phyloP scores from a whole-genome alignment of 2,329 filamentous ascomycete genomes.

The Grosmannia serpens region DNA sequence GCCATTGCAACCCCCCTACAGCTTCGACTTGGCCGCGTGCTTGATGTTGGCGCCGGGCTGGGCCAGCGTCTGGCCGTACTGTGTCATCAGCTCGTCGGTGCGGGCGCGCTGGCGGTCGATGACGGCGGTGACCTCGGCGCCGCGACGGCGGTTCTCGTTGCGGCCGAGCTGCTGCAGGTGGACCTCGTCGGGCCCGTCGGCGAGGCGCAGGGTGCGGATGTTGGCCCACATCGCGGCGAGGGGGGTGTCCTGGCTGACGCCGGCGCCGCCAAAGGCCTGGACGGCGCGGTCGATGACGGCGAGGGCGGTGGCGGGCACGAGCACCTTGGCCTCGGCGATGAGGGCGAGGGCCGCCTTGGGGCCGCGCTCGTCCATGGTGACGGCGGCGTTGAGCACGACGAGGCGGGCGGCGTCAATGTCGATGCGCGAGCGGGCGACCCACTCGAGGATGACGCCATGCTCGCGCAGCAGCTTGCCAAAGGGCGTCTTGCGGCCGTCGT shows the following conservation, averaged over 20 bases:
- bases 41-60: slow-evolving; percentile 41
- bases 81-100: slow-evolving; percentile 52
- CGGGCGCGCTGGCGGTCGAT: slow-evolving; percentile 54
- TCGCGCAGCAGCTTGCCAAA: slow-evolving; percentile 80
- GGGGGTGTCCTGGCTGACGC: slow-evolving; percentile 89
- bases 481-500: slow-evolving; percentile 80
- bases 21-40: slow-evolving; percentile 25
- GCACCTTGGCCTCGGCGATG: slow-evolving; percentile 90
- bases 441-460: slow-evolving; percentile 91
- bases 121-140: slow-evolving; percentile 45
- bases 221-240: slow-evolving; percentile 73
- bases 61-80: slow-evolving; percentile 35
- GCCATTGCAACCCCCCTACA: slow-evolving; percentile 22
- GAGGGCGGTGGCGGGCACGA: slow-evolving; percentile 72
- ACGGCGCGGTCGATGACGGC: slow-evolving; percentile 89
- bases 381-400: slow-evolving; percentile 84
- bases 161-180: slow-evolving; percentile 71
- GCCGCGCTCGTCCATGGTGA: slow-evolving; percentile 82
- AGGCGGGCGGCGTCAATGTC: slow-evolving; percentile 90
- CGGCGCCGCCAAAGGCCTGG: slow-evolving; percentile 82
- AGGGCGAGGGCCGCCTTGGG: slow-evolving; percentile 85
- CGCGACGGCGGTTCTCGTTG: slow-evolving; percentile 68
- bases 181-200: slow-evolving; percentile 94
- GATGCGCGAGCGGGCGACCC: slow-evolving; percentile 82
- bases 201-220: slow-evolving; percentile 72